Base-by-base conservation (phyloP, 306 rosid species). In the Acacia crassicarpa region DNA sequence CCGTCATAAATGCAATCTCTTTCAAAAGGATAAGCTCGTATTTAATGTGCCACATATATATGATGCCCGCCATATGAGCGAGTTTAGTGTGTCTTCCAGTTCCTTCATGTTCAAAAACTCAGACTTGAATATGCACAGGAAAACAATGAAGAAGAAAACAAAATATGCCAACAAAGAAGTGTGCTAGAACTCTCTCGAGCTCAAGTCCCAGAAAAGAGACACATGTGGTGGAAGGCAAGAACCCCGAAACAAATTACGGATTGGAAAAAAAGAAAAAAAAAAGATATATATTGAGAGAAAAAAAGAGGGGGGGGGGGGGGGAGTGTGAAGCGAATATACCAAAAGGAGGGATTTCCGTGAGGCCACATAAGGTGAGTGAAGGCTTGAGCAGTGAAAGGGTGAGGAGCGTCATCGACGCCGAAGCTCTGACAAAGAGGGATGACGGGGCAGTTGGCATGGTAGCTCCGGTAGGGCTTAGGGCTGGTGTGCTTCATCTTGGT, bases 351-450 rank as follows among this genome's bases (percentile, higher is more conserved):
- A 83, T 87, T 89, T 54, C 89, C 93, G 53, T 84, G 79, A 27
- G 91, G 89, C 95, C 92, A 91, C 90, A 91, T 86, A 77, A 87
- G 85, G 79, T 77, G 13, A 56, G 91, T 77, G 81, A 91, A 89
- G 76, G 83, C 67, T 2, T 63, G 33, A 56, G 89, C 77, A 0
- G 15, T 14, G 19, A 48, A 62, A 0, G 41, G 86, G 0, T 51
- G 22, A 23, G 49, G 63, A 16, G 69, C 78, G 17, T 81, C 75
- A 46, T 91, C 85, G 62, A 91, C 25, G 17, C 92, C 89, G 53
- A 89, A 91, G 87, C 86, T 79, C 76, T 91, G 81, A 67, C 53
- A 59, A 8, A 81, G 43, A 10, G 92, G 90, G 41, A 79, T 65
- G 70, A 38, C 1, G 0, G 81, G 67, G 51, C 79, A 48, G 16